Conservation (phyloP, 495 filamentous ascomycete genomes). For the Daldinia childiae region DNA sequence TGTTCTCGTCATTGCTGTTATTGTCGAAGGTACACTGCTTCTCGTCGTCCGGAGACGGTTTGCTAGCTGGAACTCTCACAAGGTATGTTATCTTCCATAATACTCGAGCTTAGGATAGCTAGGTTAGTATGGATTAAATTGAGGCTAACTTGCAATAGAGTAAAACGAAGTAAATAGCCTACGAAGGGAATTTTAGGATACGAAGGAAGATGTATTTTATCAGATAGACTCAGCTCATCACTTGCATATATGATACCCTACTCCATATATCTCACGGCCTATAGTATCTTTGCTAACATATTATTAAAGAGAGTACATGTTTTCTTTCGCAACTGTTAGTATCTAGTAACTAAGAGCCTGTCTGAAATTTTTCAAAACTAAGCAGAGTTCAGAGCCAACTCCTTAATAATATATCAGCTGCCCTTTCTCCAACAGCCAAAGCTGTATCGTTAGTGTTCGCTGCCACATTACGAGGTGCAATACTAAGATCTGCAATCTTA, state of each 20-base stretch:
- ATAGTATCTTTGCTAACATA: not conserved
- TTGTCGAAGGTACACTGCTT: not conserved
- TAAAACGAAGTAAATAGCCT: not conserved
- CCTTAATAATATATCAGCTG: not conserved
- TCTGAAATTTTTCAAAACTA: not conserved
- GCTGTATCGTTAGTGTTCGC: not conserved
- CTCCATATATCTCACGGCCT: not conserved
- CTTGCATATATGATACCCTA: not conserved
- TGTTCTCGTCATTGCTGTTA: not conserved
- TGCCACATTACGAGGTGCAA: not conserved
- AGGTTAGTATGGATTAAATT: too few relatives aligned
- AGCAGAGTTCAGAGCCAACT: not conserved
- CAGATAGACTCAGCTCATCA: conserved; percentile 6
- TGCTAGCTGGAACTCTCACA: not conserved
- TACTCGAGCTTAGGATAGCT: not conserved
- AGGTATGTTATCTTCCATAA: not conserved
- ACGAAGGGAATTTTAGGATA: not conserved
- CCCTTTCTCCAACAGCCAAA: not conserved
- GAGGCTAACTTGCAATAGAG: not conserved
- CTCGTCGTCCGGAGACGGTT: conserved; percentile 2
- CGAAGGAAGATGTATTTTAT: conserved; percentile 2
- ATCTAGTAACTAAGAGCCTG: too few relatives aligned
- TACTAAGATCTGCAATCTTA: too few relatives aligned
- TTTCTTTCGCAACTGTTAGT: not conserved
- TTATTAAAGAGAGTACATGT: not conserved